Conservation (phyloP, 106 monocot species). For the Platanthera zijinensis region DNA sequence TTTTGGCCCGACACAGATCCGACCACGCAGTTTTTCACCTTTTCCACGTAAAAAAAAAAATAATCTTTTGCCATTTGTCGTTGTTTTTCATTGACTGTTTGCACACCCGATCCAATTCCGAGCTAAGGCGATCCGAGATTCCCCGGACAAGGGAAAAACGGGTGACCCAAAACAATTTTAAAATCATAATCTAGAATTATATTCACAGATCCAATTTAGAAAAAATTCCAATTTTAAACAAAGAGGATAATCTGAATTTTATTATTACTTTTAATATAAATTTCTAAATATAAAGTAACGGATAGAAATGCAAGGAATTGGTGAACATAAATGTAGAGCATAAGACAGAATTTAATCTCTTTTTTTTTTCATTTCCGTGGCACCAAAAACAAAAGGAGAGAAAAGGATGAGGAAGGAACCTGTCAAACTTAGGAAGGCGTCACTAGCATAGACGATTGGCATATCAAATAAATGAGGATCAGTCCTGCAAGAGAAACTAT, state of each 20-base stretch:
- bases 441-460: conserved; percentile 96
- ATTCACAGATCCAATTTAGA: neutral
- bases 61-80: too few species aligned
- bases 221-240: neutral
- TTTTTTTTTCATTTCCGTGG: neutral
- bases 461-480: conserved; percentile 75
- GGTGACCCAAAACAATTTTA: neutral
- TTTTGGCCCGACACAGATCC: too few species aligned
- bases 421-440: conserved; percentile 71
- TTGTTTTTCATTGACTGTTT: too few species aligned
- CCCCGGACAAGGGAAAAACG: too few species aligned
- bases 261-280: neutral
- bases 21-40: too few species aligned
- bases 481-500: conserved; percentile 49
- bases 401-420: conserved; percentile 22
- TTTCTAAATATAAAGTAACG: neutral
- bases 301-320: neutral
- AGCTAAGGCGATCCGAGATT: too few species aligned
- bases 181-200: neutral
- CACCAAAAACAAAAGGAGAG: neutral
- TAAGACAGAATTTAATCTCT: neutral
- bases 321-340: neutral
- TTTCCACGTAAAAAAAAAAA: too few species aligned
- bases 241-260: neutral
- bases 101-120: too few species aligned